Percentiles rank a stretch among this genome's conserved stretches.
These are phyloP conservation scores for Xylariomycetidae sp. DNA, from an alignment of 2,329 filamentous ascomycete species.

Conservation along the genomic window DNA sequence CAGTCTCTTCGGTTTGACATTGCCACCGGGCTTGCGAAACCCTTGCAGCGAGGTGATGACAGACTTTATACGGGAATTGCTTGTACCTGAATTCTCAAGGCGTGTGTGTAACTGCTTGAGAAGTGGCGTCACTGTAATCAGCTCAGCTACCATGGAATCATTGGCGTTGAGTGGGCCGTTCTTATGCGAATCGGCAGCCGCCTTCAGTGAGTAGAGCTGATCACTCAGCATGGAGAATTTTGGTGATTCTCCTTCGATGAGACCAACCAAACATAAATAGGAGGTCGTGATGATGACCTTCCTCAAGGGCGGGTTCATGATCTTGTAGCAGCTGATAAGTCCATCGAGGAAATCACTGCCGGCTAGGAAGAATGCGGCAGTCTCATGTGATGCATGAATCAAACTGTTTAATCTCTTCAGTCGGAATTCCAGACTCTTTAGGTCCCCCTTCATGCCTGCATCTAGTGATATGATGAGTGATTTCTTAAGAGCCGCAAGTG, in stretches of 20 bases:
- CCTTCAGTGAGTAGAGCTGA: conserved; percentile 76
- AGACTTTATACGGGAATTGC: conserved; percentile 52
- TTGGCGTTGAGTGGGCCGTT: conserved; percentile 50
- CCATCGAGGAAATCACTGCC: conserved; percentile 86
- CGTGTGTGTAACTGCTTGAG: conserved; percentile 57
- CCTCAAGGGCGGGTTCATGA: conserved; percentile 59
- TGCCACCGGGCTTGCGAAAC: conserved; percentile 54
- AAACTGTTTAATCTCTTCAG: conserved; percentile 60
- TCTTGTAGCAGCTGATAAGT: conserved; percentile 60
- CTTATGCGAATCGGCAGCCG: conserved; percentile 61
- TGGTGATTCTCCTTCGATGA: conserved; percentile 61
- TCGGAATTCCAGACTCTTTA: conserved; percentile 48
- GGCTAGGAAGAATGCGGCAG: conserved; percentile 63
- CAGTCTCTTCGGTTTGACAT: conserved; percentile 45
- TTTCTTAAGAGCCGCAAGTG: conserved; percentile 56
- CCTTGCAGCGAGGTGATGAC: conserved; percentile 56
- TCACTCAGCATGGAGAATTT: conserved; percentile 76
- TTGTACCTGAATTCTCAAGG: conserved; percentile 43
- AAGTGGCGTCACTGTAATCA: conserved; percentile 77
- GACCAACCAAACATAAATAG: conserved; percentile 69
- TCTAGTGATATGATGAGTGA: conserved; percentile 60
- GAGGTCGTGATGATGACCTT: conserved; percentile 66
- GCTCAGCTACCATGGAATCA: conserved; percentile 72
- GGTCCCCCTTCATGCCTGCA: conserved; percentile 49
- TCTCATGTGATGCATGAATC: conserved; percentile 54